phyloP scores from a whole-genome alignment of 2,329 filamentous ascomycete species.

The Fusarium mangiferae region DNA sequence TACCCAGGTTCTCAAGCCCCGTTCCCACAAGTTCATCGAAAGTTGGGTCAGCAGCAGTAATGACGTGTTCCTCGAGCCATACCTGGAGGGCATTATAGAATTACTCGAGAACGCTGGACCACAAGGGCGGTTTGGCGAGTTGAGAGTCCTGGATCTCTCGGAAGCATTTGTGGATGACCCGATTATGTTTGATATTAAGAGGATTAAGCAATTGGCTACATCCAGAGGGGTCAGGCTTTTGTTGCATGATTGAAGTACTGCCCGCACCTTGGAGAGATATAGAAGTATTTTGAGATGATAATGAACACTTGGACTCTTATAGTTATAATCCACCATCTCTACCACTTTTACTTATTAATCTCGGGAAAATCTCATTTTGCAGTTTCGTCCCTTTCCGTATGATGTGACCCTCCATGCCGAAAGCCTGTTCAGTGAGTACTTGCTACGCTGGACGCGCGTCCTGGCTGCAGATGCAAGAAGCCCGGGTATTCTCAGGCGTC shows the following conservation, averaged over 20 bases:
- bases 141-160: not conserved
- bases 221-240: fast-evolving
- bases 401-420: fast-evolving
- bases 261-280: fast-evolving
- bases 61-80: not conserved
- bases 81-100: not conserved
- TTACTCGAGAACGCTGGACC: not conserved
- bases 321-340: not conserved
- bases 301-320: fast-evolving
- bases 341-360: fast-evolving
- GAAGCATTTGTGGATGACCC: not conserved
- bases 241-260: not conserved
- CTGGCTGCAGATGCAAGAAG: not conserved
- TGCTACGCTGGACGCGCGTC: not conserved
- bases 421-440: not conserved
- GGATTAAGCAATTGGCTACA: fast-evolving
- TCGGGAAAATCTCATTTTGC: not conserved
- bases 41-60: not conserved
- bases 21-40: fast-evolving
- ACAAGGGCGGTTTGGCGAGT: not conserved
- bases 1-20: not conserved
- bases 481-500: fast-evolving
- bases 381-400: fast-evolving
- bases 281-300: fast-evolving
- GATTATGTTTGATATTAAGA: not conserved